Evolutionary conservation across 768 basidiomycete genomes (phyloP).

Genomic region (Xerocomellus dryophilus): DNA sequence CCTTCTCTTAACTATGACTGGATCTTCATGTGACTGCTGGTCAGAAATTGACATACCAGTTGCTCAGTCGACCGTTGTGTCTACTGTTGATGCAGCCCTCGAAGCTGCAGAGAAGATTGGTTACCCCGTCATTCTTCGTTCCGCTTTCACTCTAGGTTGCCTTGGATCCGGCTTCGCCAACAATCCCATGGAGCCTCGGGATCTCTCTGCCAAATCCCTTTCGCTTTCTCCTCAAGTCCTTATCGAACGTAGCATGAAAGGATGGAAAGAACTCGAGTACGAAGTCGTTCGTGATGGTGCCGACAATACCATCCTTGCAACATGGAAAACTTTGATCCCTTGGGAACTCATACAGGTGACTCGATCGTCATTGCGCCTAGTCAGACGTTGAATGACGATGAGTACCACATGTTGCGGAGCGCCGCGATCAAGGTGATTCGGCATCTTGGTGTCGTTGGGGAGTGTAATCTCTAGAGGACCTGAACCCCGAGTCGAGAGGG

Average conservation of each 20-base stretch:
- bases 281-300: conserved; percentile 98
- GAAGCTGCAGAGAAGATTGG: conserved; percentile 88
- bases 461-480: conserved; percentile 97
- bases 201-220: conserved; percentile 88
- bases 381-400: conserved; percentile 94
- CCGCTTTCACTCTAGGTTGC: conserved; percentile 96
- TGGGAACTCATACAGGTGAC: conserved; percentile 98
- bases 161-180: conserved; percentile 98
- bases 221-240: conserved; percentile 92
- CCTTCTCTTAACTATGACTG: background rate
- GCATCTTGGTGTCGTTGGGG: conserved; percentile 87
- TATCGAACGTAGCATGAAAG: conserved; percentile 97
- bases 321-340: conserved; percentile 99
- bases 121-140: conserved; percentile 95
- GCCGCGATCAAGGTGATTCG: conserved; percentile 96
- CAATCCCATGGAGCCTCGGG: conserved; percentile 89
- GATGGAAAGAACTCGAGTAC: conserved; percentile 99
- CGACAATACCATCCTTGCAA: conserved; percentile 99
- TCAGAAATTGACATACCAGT: conserved; percentile 97
- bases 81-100: conserved; percentile 90
- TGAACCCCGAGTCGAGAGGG: conserved; percentile 88
- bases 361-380: conserved; percentile 99
- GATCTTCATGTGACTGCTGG: conserved; percentile 7
- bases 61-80: conserved; percentile 94
- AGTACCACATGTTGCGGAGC: conserved; percentile 98